These are phyloP conservation scores for Colletotrichum tropicale DNA, from an alignment of 2,329 filamentous ascomycete genomes.

Conservation along the genomic window DNA sequence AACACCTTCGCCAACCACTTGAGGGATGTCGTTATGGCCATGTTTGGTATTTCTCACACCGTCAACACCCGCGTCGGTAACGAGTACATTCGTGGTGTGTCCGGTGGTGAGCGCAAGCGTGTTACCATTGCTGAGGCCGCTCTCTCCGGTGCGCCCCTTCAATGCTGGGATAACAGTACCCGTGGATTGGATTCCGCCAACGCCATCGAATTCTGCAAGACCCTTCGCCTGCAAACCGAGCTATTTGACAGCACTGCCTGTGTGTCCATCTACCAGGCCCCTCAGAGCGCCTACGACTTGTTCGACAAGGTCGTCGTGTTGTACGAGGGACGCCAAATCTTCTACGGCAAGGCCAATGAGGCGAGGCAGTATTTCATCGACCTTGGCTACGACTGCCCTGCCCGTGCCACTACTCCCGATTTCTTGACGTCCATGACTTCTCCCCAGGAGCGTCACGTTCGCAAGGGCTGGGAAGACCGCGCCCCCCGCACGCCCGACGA, in stretches of 20 bases:
- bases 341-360: conserved; percentile 62
- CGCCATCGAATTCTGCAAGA: conserved; percentile 77
- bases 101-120: conserved; percentile 74
- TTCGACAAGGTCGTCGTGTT: conserved; percentile 65
- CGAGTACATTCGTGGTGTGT: conserved; percentile 76
- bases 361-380: conserved; percentile 70
- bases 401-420: conserved; percentile 72
- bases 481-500: conserved; percentile 66
- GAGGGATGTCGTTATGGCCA: conserved; percentile 75
- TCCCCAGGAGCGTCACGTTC: conserved; percentile 58
- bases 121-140: conserved; percentile 67
- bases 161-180: conserved; percentile 76
- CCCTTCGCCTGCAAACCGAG: conserved; percentile 70
- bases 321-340: conserved; percentile 67
- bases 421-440: conserved; percentile 76
- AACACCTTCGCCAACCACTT: conserved; percentile 64
- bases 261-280: conserved; percentile 78
- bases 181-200: conserved; percentile 78
- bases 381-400: conserved; percentile 70
- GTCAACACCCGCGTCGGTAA: conserved; percentile 76
- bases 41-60: conserved; percentile 77
- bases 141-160: conserved; percentile 63
- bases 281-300: conserved; percentile 66
- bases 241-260: conserved; percentile 68
- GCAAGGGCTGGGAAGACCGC: conserved; percentile 59